Percentiles rank a stretch among this genome's conserved stretches.
phyloP scores from a whole-genome alignment of 1,139 yeast genomes.

The Eremothecium cymbalariae region DNA sequence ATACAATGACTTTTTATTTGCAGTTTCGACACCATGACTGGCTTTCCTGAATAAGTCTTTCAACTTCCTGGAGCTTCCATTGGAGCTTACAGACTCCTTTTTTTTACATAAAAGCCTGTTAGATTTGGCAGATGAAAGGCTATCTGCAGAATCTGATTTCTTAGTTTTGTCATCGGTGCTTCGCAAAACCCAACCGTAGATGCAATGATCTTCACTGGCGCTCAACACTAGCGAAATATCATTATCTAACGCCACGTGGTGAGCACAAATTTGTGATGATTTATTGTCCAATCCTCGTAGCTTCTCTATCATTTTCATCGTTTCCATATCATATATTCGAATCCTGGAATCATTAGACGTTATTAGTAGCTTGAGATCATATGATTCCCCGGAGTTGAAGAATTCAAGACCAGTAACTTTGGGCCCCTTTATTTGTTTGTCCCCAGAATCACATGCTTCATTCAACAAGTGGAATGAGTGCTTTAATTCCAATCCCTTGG shows the following conservation, averaged over 20 bases:
- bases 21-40: too few species aligned
- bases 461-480: constrained; percentile 49
- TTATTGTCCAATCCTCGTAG: constrained; percentile 69
- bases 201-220: constrained; percentile 41
- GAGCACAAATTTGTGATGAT: constrained; percentile 63
- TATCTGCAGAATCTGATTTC: not conserved
- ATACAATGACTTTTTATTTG: not conserved
- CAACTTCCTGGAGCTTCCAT: too few species aligned
- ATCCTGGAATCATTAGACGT: constrained; percentile 79
- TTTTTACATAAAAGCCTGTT: too few species aligned
- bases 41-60: too few species aligned
- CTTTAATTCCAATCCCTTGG: constrained; percentile 52
- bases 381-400: constrained; percentile 23
- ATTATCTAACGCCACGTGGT: constrained; percentile 4
- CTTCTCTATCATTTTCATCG: constrained; percentile 51
- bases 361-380: constrained; percentile 37
- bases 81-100: too few species aligned
- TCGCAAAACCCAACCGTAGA: constrained; percentile 30
- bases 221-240: constrained; percentile 32
- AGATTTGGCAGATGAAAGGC: too few species aligned
- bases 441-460: constrained; percentile 17
- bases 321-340: constrained; percentile 53
- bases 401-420: constrained; percentile 46
- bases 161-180: not conserved
- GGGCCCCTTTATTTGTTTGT: constrained; percentile 32